Base-by-base conservation (phyloP, 2,329 filamentous ascomycete species). In the Grosmannia serpens region DNA sequence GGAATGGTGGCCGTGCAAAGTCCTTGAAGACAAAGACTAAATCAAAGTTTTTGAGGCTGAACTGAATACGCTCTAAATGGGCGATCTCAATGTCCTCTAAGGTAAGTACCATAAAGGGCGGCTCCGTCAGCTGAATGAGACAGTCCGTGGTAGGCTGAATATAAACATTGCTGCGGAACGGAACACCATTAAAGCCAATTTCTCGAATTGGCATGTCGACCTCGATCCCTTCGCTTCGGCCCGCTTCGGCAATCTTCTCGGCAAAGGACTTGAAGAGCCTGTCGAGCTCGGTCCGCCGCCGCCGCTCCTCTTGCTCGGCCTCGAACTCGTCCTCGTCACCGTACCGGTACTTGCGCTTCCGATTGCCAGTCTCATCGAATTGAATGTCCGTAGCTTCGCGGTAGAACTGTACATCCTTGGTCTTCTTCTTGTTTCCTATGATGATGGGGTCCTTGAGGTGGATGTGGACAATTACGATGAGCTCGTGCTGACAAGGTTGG, bases 321-420 rank as follows among this genome's bases (percentile, higher is more conserved):
- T 99, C 94, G 63, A 99, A 99, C 70, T 99, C 94, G 69, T 99
- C 94, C 70, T 99, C 95, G 63, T 99, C 94, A 50, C 94, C 94
- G 69, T 95, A 97, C 54, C 94, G 86, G 73, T 97, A 95, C 75
- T 96, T 96, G 64, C 94, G 88, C 76, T 96, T 96, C 63, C 95
- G 84, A 74, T 97, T 99, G 65, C 94, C 95, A 53, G 94, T 99
- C 75, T 99, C 94, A 68, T 99, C 94, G 66, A 99, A 97, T 68
- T 96, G 91, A 71, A 99, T 97, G 65, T 99, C 94, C 0, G 94
- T 97, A 4, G 94, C 94, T 75, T 99, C 94, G 57, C 94, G 85
- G 69, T 96, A 96, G 74, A 99, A 99, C 67, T 99, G 95, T 1
- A 99, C 88, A 70, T 99, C 95, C 76, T 94, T 96, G 13, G 94